Conservation (phyloP, 768 basidiomycete species). For the Termitomyces heimii region DNA sequence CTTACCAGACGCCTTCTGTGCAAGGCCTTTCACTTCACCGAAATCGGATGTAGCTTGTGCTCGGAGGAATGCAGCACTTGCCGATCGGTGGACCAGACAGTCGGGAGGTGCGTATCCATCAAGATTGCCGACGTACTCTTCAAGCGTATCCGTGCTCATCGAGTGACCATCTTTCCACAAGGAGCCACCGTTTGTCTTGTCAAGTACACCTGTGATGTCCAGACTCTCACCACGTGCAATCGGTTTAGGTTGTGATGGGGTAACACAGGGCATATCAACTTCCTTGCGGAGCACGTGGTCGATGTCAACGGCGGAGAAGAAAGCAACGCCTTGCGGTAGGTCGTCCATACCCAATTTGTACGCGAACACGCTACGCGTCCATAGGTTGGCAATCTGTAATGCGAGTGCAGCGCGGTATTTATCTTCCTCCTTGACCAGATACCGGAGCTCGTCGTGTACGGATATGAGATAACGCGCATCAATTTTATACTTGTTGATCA, state of each 20-base stretch:
- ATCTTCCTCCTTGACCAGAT: slow-evolving; percentile 86
- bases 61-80: slow-evolving; percentile 58
- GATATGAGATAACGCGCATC: slow-evolving; percentile 91
- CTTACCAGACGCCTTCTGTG: slow-evolving; percentile 44
- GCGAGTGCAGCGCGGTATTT: slow-evolving; percentile 88
- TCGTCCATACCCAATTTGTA: slow-evolving; percentile 95
- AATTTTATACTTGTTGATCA: slow-evolving; percentile 77
- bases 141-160: slow-evolving; percentile 34
- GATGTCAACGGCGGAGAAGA: slow-evolving; percentile 95
- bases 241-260: slow-evolving; percentile 80
- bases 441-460: slow-evolving; percentile 95
- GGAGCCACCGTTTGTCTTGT: slow-evolving; percentile 65
- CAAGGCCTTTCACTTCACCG: slow-evolving; percentile 64
- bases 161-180: slow-evolving; percentile 52
- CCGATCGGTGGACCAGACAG: slow-evolving; percentile 61
- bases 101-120: slow-evolving; percentile 52
- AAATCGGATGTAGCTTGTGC: slow-evolving; percentile 75
- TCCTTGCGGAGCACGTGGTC: slow-evolving; percentile 91
- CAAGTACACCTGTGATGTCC: slow-evolving; percentile 60
- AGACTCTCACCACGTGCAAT: slow-evolving; percentile 88
- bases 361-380: slow-evolving; percentile 90
- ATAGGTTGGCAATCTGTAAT: slow-evolving; percentile 90
- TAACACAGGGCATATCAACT: slow-evolving; percentile 92
- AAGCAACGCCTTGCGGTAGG: slow-evolving; percentile 90
- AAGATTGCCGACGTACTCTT: slow-evolving; percentile 24